A percentile compares a stretch with the other conserved stretches of the same genome.
These are phyloP conservation scores for Saccharomycopsis lassenensis DNA, from an alignment of 805 yeast genomes.

Conservation along the genomic window DNA sequence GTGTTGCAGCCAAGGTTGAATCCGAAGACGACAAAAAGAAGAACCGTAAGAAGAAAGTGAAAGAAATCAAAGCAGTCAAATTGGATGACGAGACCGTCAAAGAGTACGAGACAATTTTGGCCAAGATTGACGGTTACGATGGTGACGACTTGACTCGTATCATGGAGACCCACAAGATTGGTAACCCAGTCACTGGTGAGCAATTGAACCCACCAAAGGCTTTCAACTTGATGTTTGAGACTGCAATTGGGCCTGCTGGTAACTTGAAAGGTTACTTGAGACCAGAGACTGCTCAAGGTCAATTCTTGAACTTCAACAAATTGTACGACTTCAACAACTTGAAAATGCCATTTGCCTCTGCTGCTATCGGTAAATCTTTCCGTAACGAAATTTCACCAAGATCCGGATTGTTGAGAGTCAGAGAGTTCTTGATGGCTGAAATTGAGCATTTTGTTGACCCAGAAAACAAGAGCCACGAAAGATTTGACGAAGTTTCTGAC, in stretches of 20 bases:
- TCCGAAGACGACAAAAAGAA: slow-evolving; percentile 70
- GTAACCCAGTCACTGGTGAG: slow-evolving; percentile 86
- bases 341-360: slow-evolving; percentile 99
- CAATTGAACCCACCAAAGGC: slow-evolving; percentile 82
- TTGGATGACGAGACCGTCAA: slow-evolving; percentile 68
- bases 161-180: slow-evolving; percentile 71
- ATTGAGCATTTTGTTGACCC: slow-evolving; percentile 99
- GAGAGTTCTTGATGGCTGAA: slow-evolving; percentile 99
- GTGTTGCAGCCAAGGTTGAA: slow-evolving; percentile 58
- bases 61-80: slow-evolving; percentile 82
- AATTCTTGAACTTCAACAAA: slow-evolving; percentile 89
- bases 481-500: slow-evolving; percentile 67
- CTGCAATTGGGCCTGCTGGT: slow-evolving; percentile 98
- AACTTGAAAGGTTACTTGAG: slow-evolving; percentile 88
- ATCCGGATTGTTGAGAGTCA: slow-evolving; percentile 92
- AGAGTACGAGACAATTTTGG: slow-evolving; percentile 80
- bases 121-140: slow-evolving; percentile 90
- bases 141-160: slow-evolving; percentile 88
- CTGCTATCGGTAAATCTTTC: slow-evolving; percentile 96
- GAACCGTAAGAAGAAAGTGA: slow-evolving; percentile 94
- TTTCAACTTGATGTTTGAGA: slow-evolving; percentile 97
- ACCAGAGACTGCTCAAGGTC: slow-evolving; percentile 99
- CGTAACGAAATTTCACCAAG: slow-evolving; percentile 98
- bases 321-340: slow-evolving; percentile 89
- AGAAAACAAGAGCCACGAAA: slow-evolving; percentile 66